Percentiles rank a stretch among this genome's conserved stretches.
These are phyloP conservation scores for Claviceps africana DNA, from an alignment of 2,329 filamentous ascomycete species.

Conservation along the genomic window DNA sequence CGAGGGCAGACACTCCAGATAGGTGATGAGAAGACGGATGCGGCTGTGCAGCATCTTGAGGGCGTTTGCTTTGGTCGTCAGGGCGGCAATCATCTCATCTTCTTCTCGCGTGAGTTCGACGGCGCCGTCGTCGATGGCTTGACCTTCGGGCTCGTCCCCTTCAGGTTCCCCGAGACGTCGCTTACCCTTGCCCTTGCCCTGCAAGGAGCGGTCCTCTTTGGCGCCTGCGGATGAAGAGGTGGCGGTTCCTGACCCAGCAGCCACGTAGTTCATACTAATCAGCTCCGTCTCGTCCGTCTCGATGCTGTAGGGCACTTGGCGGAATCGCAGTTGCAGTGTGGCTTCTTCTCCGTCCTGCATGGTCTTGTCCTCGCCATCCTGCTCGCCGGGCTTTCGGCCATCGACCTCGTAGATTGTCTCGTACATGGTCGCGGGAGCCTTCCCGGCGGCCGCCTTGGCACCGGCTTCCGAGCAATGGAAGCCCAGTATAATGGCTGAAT, in stretches of 20 bases:
- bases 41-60: constrained; percentile 82
- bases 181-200: constrained; percentile 33
- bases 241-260: constrained; percentile 67
- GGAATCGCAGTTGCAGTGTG: constrained; percentile 55
- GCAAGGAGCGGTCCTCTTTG: constrained; percentile 28
- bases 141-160: constrained; percentile 15
- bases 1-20: constrained; percentile 58
- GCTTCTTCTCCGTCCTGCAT: constrained; percentile 52
- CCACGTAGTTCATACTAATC: constrained; percentile 92
- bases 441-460: constrained; percentile 50
- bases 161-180: constrained; percentile 23
- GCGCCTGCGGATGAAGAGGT: constrained; percentile 25
- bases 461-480: constrained; percentile 56
- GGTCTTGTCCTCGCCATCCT: constrained; percentile 50
- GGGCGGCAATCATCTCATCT: constrained; percentile 46
- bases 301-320: constrained; percentile 70
- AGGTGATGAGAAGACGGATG: constrained; percentile 58
- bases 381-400: constrained; percentile 26
- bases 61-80: constrained; percentile 82
- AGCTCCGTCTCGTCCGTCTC: constrained; percentile 95
- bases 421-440: constrained; percentile 81
- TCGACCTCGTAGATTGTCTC: constrained; percentile 72
- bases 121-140: constrained; percentile 21
- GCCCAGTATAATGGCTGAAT: constrained; percentile 73
- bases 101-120: constrained; percentile 41